Evolutionary conservation across 2,329 filamentous ascomycete species (phyloP), one percentile per base, ranked within the genome.

Genomic region (Phaeosphaeria sp.): DNA sequence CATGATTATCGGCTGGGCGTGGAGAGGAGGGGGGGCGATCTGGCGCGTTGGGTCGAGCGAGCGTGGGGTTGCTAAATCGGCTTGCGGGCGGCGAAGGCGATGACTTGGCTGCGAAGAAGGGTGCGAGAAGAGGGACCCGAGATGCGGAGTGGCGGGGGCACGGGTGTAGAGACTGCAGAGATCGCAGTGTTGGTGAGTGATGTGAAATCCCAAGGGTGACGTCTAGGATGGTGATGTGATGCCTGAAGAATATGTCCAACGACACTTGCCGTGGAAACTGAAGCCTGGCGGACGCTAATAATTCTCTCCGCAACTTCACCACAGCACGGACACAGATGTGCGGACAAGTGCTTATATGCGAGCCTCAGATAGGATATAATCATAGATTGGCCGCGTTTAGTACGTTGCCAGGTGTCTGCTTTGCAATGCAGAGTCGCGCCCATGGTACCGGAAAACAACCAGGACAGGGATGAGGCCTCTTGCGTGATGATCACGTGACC

Each of bases 241-340:
- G 73, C 65, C 72, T 74, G 67, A 71, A 71, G 75, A 76, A 76
- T 75, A 73, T 66, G 61, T 57, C 13, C 25, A 41, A 66, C 66
- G 67, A 68, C 55, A 71, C 51, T 63, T 69, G 54, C 69, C 69
- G 66, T 50, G 48, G 48, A 22, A 50, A 50, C 59, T 60, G 60
- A 65, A 55, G 55, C 64, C 58, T 63, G 52, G 58, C 55, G 22
- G 23, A 54, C 43, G 27, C 44, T 42, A 53, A 39, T 17, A 15
- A 22, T 30, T 27, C 46, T 21, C 42, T 23, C 30, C 27, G 21
- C 25, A 46, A 42, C 30, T 27, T 25, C 22, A 39, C 36, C 36
- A 39, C 36, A 39, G 36, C 36, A 39, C 36, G 36, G 36, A 39
- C 36, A 15, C 36, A 15, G 4, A 39, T 39, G 36, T n/a, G 36